phyloP scores from a whole-genome alignment of 176 grass and related monocot species.

The Areca catechu region DNA sequence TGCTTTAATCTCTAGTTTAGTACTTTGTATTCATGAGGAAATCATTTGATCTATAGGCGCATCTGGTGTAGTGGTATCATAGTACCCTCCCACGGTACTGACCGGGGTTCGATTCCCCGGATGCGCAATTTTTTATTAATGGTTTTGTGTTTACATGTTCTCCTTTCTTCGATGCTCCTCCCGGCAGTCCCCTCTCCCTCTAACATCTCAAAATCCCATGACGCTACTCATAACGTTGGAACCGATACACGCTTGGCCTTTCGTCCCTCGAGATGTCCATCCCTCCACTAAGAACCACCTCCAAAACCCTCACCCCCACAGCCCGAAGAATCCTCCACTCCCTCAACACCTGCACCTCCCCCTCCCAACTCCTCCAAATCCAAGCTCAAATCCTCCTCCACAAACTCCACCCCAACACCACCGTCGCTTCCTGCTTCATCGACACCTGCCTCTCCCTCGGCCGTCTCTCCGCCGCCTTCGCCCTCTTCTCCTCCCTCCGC shows the following conservation, averaged over 20 bases:
- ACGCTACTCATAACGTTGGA: too few species aligned
- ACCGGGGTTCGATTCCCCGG: constrained; percentile 84
- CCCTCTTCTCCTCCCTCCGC: constrained; percentile 17
- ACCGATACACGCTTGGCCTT: too few species aligned
- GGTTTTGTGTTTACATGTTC: too few species aligned
- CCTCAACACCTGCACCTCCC: constrained; percentile 28
- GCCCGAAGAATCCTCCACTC: constrained; percentile 33
- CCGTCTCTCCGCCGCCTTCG: constrained; percentile 12
- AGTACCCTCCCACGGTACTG: constrained; percentile 97
- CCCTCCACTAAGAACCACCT: not conserved
- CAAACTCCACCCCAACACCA: constrained; percentile 42
- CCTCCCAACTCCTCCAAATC: constrained; percentile 20
- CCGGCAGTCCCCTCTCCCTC: too few species aligned
- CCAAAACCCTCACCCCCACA: constrained; percentile 18
- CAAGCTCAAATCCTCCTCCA: constrained; percentile 38
- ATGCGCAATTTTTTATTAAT: constrained; percentile 31
- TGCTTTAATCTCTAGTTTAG: too few species aligned
- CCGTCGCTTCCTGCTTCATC: constrained; percentile 40
- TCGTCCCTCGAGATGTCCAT: too few species aligned
- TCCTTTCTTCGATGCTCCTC: too few species aligned
- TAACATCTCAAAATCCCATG: too few species aligned
- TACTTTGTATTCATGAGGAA: too few species aligned
- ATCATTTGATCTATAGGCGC: too few species aligned
- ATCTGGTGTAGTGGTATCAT: constrained; percentile 98
- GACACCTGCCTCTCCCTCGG: constrained; percentile 7